These are phyloP conservation scores for Alternaria ventricosa DNA, from an alignment of 2,329 filamentous ascomycete genomes.

Conservation along the genomic window DNA sequence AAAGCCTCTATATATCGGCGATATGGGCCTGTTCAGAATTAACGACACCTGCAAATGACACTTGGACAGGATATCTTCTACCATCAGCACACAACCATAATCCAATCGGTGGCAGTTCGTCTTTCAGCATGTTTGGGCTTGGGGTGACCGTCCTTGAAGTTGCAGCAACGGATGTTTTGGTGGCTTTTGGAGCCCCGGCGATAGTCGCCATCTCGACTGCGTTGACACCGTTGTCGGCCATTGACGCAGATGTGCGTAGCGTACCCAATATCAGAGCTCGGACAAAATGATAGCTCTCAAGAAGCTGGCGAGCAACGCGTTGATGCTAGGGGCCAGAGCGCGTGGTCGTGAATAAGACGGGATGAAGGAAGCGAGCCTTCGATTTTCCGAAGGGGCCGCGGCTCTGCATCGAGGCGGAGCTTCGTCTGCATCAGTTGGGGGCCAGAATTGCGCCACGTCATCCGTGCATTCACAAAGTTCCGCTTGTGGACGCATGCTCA, in stretches of 20 bases:
- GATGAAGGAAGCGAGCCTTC: constrained; percentile 15
- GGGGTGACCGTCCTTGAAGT: constrained; percentile 4
- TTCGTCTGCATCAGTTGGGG: constrained; percentile 18
- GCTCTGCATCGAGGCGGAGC: constrained; percentile 31
- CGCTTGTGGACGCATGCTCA: constrained; percentile 3
- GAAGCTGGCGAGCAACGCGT: background rate
- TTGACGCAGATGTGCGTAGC: background rate
- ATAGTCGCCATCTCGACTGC: constrained; percentile 5
- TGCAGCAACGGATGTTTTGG: background rate
- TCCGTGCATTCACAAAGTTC: constrained; percentile 16
- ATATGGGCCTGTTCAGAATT: constrained; percentile 31
- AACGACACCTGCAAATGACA: constrained; percentile 2
- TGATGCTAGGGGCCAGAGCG: background rate
- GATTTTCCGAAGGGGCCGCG: constrained; percentile 26
- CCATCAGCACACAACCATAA: constrained; percentile 40
- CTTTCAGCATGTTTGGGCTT: background rate
- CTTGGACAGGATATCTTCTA: constrained; percentile 1
- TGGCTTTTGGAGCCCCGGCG: background rate
- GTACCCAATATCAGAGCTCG: too few relatives aligned
- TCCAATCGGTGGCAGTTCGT: constrained; percentile 17
- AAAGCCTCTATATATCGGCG: constrained; percentile 37
- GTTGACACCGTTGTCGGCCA: constrained; percentile 5
- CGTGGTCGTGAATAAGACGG: background rate
- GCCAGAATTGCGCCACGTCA: constrained; percentile 29
- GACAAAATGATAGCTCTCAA: background rate